Evolutionary conservation across 768 basidiomycete species (phyloP).

Genomic region (Podaxis rugospora): DNA sequence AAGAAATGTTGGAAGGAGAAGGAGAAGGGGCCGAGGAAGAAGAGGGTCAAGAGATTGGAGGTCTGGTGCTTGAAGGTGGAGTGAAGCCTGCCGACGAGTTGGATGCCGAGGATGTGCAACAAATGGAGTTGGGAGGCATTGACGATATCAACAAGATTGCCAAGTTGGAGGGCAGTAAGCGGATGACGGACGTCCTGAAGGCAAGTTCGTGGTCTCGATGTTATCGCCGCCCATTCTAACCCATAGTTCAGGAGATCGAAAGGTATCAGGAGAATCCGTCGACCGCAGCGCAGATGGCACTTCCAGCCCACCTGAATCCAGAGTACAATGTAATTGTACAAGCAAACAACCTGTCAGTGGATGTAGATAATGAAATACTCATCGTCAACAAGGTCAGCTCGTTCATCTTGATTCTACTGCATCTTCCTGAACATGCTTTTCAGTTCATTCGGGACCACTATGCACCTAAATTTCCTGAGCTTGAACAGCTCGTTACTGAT

Average conservation of each 20-base stretch:
- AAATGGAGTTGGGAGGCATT: slow-evolving; percentile 84
- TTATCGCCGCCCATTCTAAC: slow-evolving; percentile 1
- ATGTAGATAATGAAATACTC: slow-evolving; percentile 96
- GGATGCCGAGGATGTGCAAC: slow-evolving; percentile 89
- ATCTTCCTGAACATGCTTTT: slow-evolving; percentile 14
- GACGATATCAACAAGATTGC: slow-evolving; percentile 88
- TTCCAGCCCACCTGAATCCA: slow-evolving; percentile 84
- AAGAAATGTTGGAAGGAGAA: slow-evolving; percentile 35
- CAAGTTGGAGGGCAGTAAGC: slow-evolving; percentile 82
- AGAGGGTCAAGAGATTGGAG: slow-evolving; percentile 42
- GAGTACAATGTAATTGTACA: slow-evolving; percentile 97
- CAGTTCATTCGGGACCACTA: slow-evolving; percentile 99
- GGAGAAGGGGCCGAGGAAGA: slow-evolving; percentile 44
- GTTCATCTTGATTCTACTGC: neutral
- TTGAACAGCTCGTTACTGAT: slow-evolving; percentile 92
- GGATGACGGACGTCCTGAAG: slow-evolving; percentile 83
- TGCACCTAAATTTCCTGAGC: slow-evolving; percentile 89
- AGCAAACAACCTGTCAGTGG: slow-evolving; percentile 96
- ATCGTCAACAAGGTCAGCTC: slow-evolving; percentile 85
- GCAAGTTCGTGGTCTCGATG: slow-evolving; percentile 29
- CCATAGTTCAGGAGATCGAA: slow-evolving; percentile 68
- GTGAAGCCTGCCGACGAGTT: slow-evolving; percentile 93
- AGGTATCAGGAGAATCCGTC: slow-evolving; percentile 81
- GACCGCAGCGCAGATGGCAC: slow-evolving; percentile 69
- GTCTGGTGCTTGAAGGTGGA: slow-evolving; percentile 80